Conservation (phyloP, 768 basidiomycete genomes). For the Leucocoprinus sp. region DNA sequence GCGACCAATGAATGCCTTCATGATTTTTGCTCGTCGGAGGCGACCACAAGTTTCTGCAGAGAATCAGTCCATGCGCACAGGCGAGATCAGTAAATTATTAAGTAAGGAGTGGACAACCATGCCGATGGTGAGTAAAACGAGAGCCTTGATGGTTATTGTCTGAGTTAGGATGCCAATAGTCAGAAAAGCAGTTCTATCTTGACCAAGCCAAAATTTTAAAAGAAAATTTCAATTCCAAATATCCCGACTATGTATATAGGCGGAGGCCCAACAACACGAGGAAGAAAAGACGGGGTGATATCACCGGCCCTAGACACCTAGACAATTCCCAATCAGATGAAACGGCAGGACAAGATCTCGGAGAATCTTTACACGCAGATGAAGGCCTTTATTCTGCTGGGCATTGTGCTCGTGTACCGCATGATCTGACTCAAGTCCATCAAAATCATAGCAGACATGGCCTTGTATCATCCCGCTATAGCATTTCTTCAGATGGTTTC, state of each 20-base stretch:
- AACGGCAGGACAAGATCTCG: conserved; percentile 22
- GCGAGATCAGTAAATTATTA: conserved; percentile 83
- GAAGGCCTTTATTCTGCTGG: conserved; percentile 16
- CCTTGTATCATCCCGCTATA: conserved; percentile 18
- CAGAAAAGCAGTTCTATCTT: conserved; percentile 81
- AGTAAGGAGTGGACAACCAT: conserved; percentile 83
- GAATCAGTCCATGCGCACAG: conserved; percentile 84
- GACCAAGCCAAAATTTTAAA: conserved; percentile 82
- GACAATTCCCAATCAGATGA: conserved; percentile 24
- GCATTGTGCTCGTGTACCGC: conserved; percentile 14
- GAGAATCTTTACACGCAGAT: conserved; percentile 29
- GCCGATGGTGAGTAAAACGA: conserved; percentile 46
- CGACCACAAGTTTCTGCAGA: conserved; percentile 81
- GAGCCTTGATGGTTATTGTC: conserved; percentile 7
- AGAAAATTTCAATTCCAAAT: conserved; percentile 77
- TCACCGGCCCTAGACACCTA: conserved; percentile 10
- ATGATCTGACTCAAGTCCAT: conserved; percentile 18
- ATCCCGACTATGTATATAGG: conserved; percentile 87
- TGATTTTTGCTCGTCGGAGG: conserved; percentile 82
- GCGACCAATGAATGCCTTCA: conserved; percentile 90
- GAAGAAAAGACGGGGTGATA: conserved; percentile 11
- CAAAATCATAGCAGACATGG: conserved; percentile 22
- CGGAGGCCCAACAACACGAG: conserved; percentile 84
- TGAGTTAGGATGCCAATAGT: conserved; percentile 29
- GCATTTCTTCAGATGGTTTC: conserved; percentile 15